phyloP scores from a whole-genome alignment of 257 asterid species.

The Jacaranda mimosifolia region DNA sequence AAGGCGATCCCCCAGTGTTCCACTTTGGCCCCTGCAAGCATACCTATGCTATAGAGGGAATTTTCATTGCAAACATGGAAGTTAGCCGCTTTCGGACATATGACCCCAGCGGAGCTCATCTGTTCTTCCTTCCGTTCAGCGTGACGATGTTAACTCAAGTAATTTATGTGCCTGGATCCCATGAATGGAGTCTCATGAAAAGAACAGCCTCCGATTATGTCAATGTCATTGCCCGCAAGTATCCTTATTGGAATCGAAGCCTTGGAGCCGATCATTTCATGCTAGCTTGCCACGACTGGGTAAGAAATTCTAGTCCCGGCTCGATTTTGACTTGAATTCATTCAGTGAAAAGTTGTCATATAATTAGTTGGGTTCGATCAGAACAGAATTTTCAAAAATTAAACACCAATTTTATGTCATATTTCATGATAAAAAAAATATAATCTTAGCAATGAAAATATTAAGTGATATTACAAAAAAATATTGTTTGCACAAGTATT shows the following conservation, averaged over 20 bases:
- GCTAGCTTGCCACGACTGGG: slow-evolving; percentile 94
- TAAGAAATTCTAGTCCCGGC: slow-evolving; percentile 19
- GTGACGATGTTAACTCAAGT: slow-evolving; percentile 62
- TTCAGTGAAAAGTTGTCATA: too few relatives aligned
- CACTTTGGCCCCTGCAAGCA: slow-evolving; percentile 76
- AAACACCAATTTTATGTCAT: too few relatives aligned
- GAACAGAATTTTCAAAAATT: too few relatives aligned
- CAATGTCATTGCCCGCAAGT: slow-evolving; percentile 46
- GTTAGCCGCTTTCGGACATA: slow-evolving; percentile 56
- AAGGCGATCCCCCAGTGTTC: slow-evolving; percentile 80
- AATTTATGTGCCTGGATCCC: slow-evolving; percentile 48
- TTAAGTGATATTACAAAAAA: too few relatives aligned
- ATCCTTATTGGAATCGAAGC: slow-evolving; percentile 86
- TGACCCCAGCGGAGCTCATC: slow-evolving; percentile 59
- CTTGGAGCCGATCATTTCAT: slow-evolving; percentile 84
- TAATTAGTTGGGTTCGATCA: too few relatives aligned
- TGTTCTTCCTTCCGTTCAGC: slow-evolving; percentile 77
- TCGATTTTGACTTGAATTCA: neutral
- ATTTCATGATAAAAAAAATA: too few relatives aligned
- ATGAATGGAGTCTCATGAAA: slow-evolving; percentile 64
- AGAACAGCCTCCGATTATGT: slow-evolving; percentile 45
- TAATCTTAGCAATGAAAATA: too few relatives aligned
- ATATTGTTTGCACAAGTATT: too few relatives aligned
- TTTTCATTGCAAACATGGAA: slow-evolving; percentile 65
- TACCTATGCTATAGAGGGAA: slow-evolving; percentile 70